Percentiles rank a stretch among this genome's conserved stretches.
phyloP scores from a whole-genome alignment of 306 rosid species.

The Dalbergia oliveri region DNA sequence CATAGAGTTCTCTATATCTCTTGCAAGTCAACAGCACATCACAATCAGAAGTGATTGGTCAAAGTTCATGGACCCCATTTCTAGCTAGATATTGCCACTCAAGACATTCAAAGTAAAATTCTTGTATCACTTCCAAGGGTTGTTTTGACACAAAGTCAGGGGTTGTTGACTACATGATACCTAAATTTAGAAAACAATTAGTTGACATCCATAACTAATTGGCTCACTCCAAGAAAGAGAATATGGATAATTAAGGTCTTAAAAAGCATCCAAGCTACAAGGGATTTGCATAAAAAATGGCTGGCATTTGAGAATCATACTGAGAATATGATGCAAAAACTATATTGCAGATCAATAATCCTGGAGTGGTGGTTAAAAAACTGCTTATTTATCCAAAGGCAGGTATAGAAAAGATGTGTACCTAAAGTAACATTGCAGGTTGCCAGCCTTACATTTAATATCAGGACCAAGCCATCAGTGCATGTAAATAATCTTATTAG shows the following conservation, averaged over 20 bases:
- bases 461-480: conserved; percentile 42
- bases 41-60: neutral
- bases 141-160: neutral
- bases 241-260: too few relatives aligned
- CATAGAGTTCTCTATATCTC: neutral
- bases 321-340: neutral
- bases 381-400: neutral
- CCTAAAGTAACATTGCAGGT: conserved; percentile 68
- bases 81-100: neutral
- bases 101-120: neutral
- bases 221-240: neutral
- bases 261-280: neutral
- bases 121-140: neutral
- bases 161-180: neutral
- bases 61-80: too few relatives aligned
- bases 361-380: conserved; percentile 25
- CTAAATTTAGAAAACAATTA: neutral
- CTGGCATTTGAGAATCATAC: too few relatives aligned
- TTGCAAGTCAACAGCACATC: neutral
- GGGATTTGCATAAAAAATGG: too few relatives aligned
- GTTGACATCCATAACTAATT: neutral
- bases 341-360: neutral
- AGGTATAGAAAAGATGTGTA: conserved; percentile 44
- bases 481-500: conserved; percentile 20
- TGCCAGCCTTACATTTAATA: conserved; percentile 59